Evolutionary conservation across 2,329 filamentous ascomycete species (phyloP).

Genomic region (Aspergillus caelatus): DNA sequence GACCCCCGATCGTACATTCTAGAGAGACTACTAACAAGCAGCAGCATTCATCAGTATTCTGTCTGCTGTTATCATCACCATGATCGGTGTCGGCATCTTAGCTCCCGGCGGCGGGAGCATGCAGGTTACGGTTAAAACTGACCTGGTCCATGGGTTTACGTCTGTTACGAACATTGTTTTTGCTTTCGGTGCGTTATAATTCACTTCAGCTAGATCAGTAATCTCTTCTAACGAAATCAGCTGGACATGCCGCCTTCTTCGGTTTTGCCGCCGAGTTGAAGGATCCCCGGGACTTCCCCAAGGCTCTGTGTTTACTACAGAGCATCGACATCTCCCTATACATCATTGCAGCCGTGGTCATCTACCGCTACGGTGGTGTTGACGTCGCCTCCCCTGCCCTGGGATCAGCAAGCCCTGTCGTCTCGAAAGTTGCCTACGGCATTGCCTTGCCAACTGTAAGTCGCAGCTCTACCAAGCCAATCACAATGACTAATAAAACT

Average conservation of each 20-base stretch:
- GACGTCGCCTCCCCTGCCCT: slow-evolving; percentile 68
- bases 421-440: slow-evolving; percentile 69
- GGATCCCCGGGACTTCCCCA: slow-evolving; percentile 62
- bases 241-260: slow-evolving; percentile 70
- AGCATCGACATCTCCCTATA: slow-evolving; percentile 64
- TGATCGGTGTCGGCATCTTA: slow-evolving; percentile 64
- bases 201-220: slow-evolving; percentile 34
- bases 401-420: slow-evolving; percentile 58
- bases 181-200: slow-evolving; percentile 64
- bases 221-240: slow-evolving; percentile 57
- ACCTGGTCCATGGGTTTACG: slow-evolving; percentile 60
- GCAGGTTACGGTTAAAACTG: slow-evolving; percentile 43
- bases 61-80: slow-evolving; percentile 65
- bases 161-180: slow-evolving; percentile 71
- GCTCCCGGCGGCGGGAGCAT: slow-evolving; percentile 43
- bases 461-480: not conserved
- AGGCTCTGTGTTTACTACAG: slow-evolving; percentile 65
- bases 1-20: not conserved
- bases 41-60: slow-evolving; percentile 66
- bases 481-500: not conserved
- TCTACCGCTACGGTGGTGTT: slow-evolving; percentile 68
- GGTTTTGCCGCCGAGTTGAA: slow-evolving; percentile 67
- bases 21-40: slow-evolving; percentile 1
- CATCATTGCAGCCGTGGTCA: slow-evolving; percentile 65
- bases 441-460: slow-evolving; percentile 65